Conservation (phyloP, 495 filamentous ascomycete genomes). For the Xylaria flabelliformis region DNA sequence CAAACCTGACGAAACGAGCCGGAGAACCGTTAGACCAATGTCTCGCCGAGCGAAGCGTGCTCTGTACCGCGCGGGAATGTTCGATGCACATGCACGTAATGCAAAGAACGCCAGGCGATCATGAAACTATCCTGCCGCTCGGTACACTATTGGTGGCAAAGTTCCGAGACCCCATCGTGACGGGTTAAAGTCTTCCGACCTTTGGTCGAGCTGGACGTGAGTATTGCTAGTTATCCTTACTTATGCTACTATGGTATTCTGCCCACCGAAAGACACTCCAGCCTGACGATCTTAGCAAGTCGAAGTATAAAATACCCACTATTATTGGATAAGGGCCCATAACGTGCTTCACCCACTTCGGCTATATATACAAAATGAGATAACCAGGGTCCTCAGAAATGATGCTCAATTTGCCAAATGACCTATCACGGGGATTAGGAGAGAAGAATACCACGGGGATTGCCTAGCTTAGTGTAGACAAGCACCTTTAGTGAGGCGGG, state of each 20-base stretch:
- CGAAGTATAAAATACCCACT: constrained; percentile 3
- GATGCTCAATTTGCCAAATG: constrained; percentile 35
- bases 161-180: constrained; percentile 22
- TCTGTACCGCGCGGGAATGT: constrained; percentile 8
- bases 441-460: constrained; percentile 20
- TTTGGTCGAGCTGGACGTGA: background rate
- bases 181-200: background rate
- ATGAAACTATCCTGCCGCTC: constrained; percentile 16
- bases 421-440: constrained; percentile 40
- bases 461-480: constrained; percentile 12
- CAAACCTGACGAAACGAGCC: constrained; percentile 14
- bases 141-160: constrained; percentile 11
- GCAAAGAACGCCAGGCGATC: constrained; percentile 9
- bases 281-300: constrained; percentile 16
- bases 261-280: background rate
- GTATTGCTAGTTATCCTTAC: background rate
- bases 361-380: constrained; percentile 21
- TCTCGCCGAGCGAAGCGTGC: constrained; percentile 18
- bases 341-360: constrained; percentile 15
- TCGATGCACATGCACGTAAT: constrained; percentile 24
- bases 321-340: background rate
- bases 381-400: constrained; percentile 35
- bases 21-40: constrained; percentile 17
- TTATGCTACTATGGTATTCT: background rate
- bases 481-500: background rate